phyloP scores from a whole-genome alignment of 257 asterid species.

The Nicotiana otophora region DNA sequence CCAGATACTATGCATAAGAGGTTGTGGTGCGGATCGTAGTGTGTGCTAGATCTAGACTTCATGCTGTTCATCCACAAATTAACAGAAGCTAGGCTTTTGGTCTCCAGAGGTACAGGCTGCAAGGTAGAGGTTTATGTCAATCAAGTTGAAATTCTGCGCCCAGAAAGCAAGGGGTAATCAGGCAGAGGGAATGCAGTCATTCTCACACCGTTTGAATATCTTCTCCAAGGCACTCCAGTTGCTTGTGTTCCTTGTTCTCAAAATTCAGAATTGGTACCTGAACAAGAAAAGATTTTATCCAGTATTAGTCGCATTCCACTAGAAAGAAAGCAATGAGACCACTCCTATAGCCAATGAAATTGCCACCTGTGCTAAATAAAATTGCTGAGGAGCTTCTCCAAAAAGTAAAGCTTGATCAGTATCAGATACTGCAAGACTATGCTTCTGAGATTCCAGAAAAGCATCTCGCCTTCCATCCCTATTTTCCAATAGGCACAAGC shows the following conservation, averaged over 20 bases:
- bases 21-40: conserved; percentile 92
- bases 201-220: conserved; percentile 61
- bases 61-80: conserved; percentile 94
- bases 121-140: background rate
- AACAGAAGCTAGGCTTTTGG: conserved; percentile 56
- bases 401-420: conserved; percentile 20
- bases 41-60: conserved; percentile 82
- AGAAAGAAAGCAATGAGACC: background rate
- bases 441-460: conserved; percentile 30
- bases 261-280: conserved; percentile 68
- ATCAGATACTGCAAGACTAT: conserved; percentile 17
- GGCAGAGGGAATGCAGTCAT: conserved; percentile 15
- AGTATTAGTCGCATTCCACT: background rate
- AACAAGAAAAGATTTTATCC: background rate
- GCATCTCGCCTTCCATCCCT: conserved; percentile 27
- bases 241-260: conserved; percentile 71
- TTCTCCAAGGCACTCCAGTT: conserved; percentile 61
- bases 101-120: conserved; percentile 77
- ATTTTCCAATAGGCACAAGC: conserved; percentile 49
- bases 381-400: conserved; percentile 54
- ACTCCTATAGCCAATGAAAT: conserved; percentile 2
- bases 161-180: background rate
- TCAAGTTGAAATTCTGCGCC: background rate
- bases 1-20: conserved; percentile 75
- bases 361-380: conserved; percentile 88